Base-by-base conservation (phyloP, 202 grass and related monocot species). In the Elaeis oleifera region DNA sequence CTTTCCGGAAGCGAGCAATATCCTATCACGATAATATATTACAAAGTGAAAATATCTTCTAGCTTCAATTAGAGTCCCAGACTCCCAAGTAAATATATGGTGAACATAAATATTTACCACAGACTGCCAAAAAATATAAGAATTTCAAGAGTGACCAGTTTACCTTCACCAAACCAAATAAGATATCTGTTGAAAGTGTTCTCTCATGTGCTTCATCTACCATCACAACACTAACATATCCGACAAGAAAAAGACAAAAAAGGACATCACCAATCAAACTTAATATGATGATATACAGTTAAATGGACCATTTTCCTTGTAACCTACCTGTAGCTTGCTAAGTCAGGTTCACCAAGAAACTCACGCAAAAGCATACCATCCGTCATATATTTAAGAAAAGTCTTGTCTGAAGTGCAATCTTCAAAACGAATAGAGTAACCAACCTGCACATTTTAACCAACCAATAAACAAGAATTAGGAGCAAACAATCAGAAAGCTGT, bases 381-480 rank as follows among this genome's bases (percentile, higher is more conserved):
- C 32, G 92, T 96, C 92, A 96, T 96, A 66, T 96, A 96, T 64
- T 89, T 91, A 24, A 96, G 63, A 21, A 96, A 55, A 69, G 92
- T 96, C 68, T 96, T 96, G 9, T 96, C 87, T 27, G 92, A 96
- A n/a, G 84, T 96, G 54, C 92, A 96, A 82, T 96, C 92, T 71
- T 96, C 92, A 77, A 96, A 96, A 39, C 92, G 79, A 78, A 96
- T 96, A 54, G 92, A 96, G 66, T 96, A 96, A 39, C 92, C 92
- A 64, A 96, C 84, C 86, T 95, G 76, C 64, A 64, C 18, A 67
- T 29, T 77, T 28, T 50, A 21, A 78, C 50, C 19, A 71, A 50
- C 63, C 31, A 76, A 59, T 13, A 44, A 44, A 44, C 11, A 44
- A 44, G 8, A 44, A 13, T 13, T 36, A 36, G 31, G 31, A 9